Evolutionary conservation across 345 rosid genomes (phyloP), one percentile per base, ranked within the genome.

Genomic region (Citrus medica): DNA sequence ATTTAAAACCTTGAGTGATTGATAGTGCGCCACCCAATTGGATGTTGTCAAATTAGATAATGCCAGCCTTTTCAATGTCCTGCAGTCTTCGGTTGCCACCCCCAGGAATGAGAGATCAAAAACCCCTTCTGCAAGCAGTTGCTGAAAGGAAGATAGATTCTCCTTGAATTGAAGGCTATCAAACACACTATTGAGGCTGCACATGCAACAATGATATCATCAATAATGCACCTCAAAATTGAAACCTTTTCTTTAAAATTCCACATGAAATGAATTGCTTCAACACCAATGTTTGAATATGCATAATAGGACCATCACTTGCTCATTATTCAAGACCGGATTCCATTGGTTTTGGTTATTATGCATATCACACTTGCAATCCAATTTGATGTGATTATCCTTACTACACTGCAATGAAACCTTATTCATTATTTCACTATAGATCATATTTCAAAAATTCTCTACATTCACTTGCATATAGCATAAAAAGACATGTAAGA

Each of bases 131-230:
- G 81, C 89, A 62, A 92, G 93, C 82, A 96, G 86, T 65, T 88
- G 83, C 82, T 92, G 93, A 73, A 91, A 91, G 83, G 88, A 86
- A 78, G 82, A 80, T 82, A 89, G 76, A 82, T 92, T 92, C 84
- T 94, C 95, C 91, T 90, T 92, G 87, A 91, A 94, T 74, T 92
- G 97, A 82, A 84, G 84, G 86, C 97, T 90, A 78, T 87, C 89
- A 56, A 94, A 96, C 99, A 94, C 85, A 84, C 78, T 84, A 83
- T 79, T 79, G 76, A 92, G 87, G 89, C 98, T 93, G 92, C 89
- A 86, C 74, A 79, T 55, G 70, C 72, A 82, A 85, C 42, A 76
- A 75, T 1, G 78, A 71, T 35, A 65, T 60, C 27, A 70, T 81
- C 62, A 83, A 53, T 16, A 78, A 75, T 77, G 40, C 33, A 22